These are phyloP conservation scores for Rhodotorula babjevae DNA, from an alignment of 768 basidiomycete genomes.

Conservation along the genomic window DNA sequence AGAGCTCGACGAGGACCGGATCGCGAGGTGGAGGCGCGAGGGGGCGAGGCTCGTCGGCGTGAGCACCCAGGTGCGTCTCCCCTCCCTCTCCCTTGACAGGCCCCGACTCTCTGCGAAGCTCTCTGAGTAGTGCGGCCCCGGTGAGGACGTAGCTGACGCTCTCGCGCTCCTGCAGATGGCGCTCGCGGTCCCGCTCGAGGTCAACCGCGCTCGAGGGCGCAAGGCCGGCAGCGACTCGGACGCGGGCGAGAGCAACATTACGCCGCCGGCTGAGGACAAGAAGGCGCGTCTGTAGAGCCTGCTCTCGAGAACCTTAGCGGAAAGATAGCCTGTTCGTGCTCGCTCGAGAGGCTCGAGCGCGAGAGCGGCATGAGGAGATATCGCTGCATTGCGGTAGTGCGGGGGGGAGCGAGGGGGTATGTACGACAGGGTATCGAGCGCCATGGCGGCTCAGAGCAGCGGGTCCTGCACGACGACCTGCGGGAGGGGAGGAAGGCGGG, in stretches of 20 bases:
- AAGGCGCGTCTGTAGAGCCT: slow-evolving; percentile 5
- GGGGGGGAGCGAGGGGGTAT: not conserved
- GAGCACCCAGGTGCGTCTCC: slow-evolving; percentile 27
- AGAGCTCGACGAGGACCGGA: not conserved
- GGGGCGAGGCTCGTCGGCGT: slow-evolving; percentile 24
- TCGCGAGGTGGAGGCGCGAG: slow-evolving; percentile 12
- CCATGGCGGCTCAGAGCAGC: not conserved
- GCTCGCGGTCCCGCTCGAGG: slow-evolving; percentile 12
- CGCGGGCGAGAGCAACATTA: not conserved
- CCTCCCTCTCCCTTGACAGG: not conserved
- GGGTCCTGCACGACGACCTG: slow-evolving; percentile 32
- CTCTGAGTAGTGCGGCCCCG: not conserved
- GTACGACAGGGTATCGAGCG: not conserved
- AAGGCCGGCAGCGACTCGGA: not conserved
- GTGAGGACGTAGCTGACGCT: no score
- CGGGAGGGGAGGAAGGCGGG: not conserved
- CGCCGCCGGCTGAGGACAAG: not conserved
- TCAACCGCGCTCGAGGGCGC: slow-evolving; percentile 8
- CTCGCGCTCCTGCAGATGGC: slow-evolving; percentile 18
- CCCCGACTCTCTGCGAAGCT: not conserved
- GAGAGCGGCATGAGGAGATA: not conserved
- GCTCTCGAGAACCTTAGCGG: not conserved
- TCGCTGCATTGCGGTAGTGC: no score
- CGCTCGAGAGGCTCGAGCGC: no score
- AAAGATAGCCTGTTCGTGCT: no score